Conservation (phyloP, 345 rosid species). For the Lagerstroemia speciosa region DNA sequence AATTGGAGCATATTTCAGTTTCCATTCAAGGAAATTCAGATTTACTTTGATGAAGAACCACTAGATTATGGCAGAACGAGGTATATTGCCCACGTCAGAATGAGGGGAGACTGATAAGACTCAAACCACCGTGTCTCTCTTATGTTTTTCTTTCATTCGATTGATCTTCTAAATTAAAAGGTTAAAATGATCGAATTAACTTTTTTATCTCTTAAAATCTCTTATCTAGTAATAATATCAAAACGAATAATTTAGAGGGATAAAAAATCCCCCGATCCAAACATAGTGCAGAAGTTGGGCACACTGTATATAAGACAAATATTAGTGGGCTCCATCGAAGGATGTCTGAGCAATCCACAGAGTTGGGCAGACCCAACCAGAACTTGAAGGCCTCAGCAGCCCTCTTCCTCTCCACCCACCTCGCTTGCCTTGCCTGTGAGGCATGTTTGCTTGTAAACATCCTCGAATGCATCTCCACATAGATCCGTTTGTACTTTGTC, state of each 20-base stretch:
- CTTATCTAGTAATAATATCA: too few relatives aligned
- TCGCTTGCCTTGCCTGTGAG: slow-evolving; percentile 68
- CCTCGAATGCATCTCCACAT: slow-evolving; percentile 92
- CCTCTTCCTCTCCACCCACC: slow-evolving; percentile 72
- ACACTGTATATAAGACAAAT: too few relatives aligned
- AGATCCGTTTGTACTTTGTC: slow-evolving; percentile 76
- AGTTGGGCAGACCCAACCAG: slow-evolving; percentile 91
- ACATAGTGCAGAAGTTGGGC: too few relatives aligned
- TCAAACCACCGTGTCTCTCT: too few relatives aligned
- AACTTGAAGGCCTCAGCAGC: slow-evolving; percentile 97
- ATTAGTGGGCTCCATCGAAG: too few relatives aligned
- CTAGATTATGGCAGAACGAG: background rate
- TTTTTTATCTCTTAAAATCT: too few relatives aligned
- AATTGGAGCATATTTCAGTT: background rate
- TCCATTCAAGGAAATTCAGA: background rate
- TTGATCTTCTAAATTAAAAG: too few relatives aligned
- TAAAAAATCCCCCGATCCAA: too few relatives aligned
- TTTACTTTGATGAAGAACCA: background rate
- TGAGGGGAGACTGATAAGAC: background rate
- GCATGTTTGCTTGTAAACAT: slow-evolving; percentile 97
- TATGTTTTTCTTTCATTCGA: too few relatives aligned
- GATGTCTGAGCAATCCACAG: too few relatives aligned
- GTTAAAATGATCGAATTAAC: too few relatives aligned
- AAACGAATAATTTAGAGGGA: too few relatives aligned
- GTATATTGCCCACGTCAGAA: background rate